Conservation (phyloP, 1,284 basidiomycete genomes). For the Xerocomus nothofagi region DNA sequence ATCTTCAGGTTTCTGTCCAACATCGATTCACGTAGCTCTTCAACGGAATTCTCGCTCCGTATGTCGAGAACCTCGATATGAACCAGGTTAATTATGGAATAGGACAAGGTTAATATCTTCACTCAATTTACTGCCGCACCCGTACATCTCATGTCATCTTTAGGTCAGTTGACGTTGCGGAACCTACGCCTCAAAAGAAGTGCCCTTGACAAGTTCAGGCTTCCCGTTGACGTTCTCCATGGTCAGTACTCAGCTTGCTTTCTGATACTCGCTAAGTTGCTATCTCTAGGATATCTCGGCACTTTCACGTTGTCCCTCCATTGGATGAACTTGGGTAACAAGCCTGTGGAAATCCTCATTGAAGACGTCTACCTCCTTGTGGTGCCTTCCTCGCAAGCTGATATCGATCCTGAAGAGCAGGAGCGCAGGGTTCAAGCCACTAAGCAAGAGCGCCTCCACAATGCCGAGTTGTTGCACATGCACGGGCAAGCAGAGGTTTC, state of each 20-base stretch:
- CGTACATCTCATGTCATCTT: constrained; percentile 7
- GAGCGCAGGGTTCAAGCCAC: constrained; percentile 79
- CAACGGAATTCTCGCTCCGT: constrained; percentile 91
- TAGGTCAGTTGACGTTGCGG: constrained; percentile 83
- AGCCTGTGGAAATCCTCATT: constrained; percentile 89
- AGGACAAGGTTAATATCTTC: constrained; percentile 65
- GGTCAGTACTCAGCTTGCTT: constrained; percentile 44
- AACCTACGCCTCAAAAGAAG: constrained; percentile 90
- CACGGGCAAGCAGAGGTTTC: constrained; percentile 58
- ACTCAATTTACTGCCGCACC: background rate
- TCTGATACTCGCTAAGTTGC: background rate
- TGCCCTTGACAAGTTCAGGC: constrained; percentile 92
- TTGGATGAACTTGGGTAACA: constrained; percentile 92
- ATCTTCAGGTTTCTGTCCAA: background rate
- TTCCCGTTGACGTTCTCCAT: constrained; percentile 96
- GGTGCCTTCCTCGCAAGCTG: constrained; percentile 75
- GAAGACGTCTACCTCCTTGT: constrained; percentile 96
- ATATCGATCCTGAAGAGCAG: constrained; percentile 83
- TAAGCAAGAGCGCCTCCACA: constrained; percentile 88
- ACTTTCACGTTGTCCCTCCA: constrained; percentile 92
- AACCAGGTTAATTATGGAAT: constrained; percentile 96
- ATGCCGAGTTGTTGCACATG: constrained; percentile 85
- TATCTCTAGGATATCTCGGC: constrained; percentile 82
- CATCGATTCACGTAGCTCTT: constrained; percentile 56
- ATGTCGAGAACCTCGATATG: constrained; percentile 96